phyloP scores from a whole-genome alignment of 139 green algal genomes.

The Diplosphaera chodatii region DNA sequence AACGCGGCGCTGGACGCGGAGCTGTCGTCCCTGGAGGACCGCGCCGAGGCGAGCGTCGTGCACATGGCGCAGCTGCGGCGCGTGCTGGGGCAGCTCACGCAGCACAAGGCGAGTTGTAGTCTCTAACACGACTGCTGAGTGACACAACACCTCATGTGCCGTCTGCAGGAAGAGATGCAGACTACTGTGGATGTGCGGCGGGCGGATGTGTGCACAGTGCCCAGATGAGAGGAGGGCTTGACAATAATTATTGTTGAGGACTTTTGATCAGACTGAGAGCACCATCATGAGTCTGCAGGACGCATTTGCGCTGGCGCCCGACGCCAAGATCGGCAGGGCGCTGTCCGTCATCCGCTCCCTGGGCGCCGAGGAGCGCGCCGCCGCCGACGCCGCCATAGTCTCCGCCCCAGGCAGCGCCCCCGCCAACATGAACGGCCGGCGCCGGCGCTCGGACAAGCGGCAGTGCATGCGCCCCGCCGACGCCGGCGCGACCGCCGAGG shows the following conservation, averaged over 20 bases:
- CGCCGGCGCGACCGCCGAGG: too few species aligned
- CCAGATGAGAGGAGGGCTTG: too few species aligned
- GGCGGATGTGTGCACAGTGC: too few species aligned
- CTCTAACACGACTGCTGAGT: too few species aligned
- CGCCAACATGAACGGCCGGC: too few species aligned
- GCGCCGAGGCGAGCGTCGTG: background rate
- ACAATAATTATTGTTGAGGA: too few species aligned
- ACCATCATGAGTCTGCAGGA: background rate
- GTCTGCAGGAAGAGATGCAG: too few species aligned
- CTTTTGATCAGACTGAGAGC: too few species aligned
- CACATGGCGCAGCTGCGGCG: background rate
- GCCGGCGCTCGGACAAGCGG: background rate
- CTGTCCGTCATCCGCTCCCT: background rate
- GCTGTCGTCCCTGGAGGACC: background rate
- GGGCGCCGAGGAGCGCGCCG: too few species aligned
- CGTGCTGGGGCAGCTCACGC: background rate
- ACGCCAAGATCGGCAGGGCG: background rate
- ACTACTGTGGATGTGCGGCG: too few species aligned
- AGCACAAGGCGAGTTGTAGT: background rate
- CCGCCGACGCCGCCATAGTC: background rate
- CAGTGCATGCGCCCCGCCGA: too few species aligned
- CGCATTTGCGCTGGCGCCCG: background rate
- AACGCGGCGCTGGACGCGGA: background rate
- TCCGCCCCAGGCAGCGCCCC: background rate
- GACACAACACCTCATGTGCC: too few species aligned